Base-by-base conservation (phyloP, 108 stramenopile genomes). In the Pseudonitzschia delicatissima region DNA sequence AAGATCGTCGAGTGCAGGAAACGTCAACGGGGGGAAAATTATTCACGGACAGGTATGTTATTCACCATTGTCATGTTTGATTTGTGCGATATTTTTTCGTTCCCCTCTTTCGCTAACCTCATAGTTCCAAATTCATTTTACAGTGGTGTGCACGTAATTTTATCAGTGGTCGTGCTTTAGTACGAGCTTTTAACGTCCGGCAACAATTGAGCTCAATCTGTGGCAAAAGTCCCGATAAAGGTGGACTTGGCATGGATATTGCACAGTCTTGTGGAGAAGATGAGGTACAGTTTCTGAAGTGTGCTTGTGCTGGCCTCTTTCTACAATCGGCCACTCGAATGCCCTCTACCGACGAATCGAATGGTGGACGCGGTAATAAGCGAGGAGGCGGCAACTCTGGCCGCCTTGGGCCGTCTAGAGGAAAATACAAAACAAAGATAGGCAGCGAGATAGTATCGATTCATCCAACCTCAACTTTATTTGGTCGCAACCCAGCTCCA, bases 391-490 rank as follows among this genome's bases (percentile, higher is more conserved):
- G 81, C 26, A 61, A 61, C 20, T 71, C 82, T 45, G 97, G 91
- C 21, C 80, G 77, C 6, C 78, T 95, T 66, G 82, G 74, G 32
- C 74, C 86, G 49, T 50, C 64, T 5, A 79, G 91, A 35, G 96
- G 96, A 60, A 79, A 91, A 15, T 99, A 97, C 77, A 85, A 81
- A 36, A 99, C 97, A 25, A 94, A 94, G 67, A 74, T 92, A 27
- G 96, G 95, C 42, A 81, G 84, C 26, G 80, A 82, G 39, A 73
- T 80, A 11, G 98, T 97, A 21, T 94, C 87, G 36, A 88, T 99
- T 45, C 98, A 98, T 63, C 98, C 98, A 26, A 87, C 87, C n/a
- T 78, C 70, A 11, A 81, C 89, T 9, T 48, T 99, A 61, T 99
- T 98, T 80, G 91, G 93, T 40, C 80, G 95, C 57, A 91, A 92